Percentiles rank a stretch among this genome's conserved stretches.
phyloP scores from a whole-genome alignment of 805 yeast genomes.

The Kregervanrija delftensis region DNA sequence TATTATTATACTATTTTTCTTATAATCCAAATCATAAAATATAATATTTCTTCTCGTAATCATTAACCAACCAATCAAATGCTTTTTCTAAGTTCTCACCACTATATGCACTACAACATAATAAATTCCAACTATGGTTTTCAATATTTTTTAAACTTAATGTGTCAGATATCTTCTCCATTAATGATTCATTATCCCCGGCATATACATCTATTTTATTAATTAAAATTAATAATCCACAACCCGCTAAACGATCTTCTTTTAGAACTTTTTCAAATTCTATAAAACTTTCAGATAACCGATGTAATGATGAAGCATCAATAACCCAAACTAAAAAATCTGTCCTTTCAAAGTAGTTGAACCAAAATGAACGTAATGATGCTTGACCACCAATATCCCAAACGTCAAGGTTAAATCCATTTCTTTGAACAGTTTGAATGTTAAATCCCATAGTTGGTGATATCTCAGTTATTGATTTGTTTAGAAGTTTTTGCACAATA shows the following conservation, averaged over 20 bases:
- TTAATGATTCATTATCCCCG: conserved; percentile 15
- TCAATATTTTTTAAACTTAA: conserved; percentile 28
- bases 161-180: conserved; percentile 12
- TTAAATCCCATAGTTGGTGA: conserved; percentile 90
- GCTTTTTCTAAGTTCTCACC: conserved; percentile 34
- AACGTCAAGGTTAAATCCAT: conserved; percentile 43
- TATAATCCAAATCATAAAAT: conserved; percentile 10
- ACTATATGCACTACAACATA: conserved; percentile 44
- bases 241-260: conserved; percentile 66
- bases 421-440: conserved; percentile 50
- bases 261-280: conserved; percentile 58
- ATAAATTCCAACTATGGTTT: conserved; percentile 34
- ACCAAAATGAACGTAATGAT: conserved; percentile 83
- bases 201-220: conserved; percentile 66
- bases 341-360: conserved; percentile 80
- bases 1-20: neutral
- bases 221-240: conserved; percentile 58
- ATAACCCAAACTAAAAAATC: conserved; percentile 83
- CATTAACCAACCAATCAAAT: conserved; percentile 36
- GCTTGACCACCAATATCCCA: conserved; percentile 91
- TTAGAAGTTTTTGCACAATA: conserved; percentile 53
- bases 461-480: conserved; percentile 44
- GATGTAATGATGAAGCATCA: conserved; percentile 53
- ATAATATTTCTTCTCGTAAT: conserved; percentile 34
- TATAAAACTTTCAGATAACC: conserved; percentile 55